These are phyloP conservation scores for Suhomyces taliae DNA, from an alignment of 1,139 yeast genomes.

Conservation along the genomic window DNA sequence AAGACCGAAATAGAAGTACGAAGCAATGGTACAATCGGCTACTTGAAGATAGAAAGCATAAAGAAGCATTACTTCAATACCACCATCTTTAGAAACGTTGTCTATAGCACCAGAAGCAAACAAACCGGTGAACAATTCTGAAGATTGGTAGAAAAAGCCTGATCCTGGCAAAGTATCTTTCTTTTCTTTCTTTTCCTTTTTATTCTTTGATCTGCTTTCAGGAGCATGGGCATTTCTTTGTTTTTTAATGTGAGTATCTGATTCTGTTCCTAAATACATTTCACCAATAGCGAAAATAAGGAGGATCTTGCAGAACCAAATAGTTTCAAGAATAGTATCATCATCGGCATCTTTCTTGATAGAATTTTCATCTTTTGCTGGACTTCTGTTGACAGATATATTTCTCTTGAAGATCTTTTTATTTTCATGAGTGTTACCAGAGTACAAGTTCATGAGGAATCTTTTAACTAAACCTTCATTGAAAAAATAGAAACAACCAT, in stretches of 20 bases:
- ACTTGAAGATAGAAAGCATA: conserved; percentile 83
- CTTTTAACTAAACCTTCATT: conserved; percentile 76
- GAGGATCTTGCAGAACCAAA: conserved; percentile 77
- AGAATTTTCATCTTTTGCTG: conserved; percentile 43
- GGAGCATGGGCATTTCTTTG: conserved; percentile 10
- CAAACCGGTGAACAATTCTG: conserved; percentile 70
- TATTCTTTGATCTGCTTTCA: conserved; percentile 13
- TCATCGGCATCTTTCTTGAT: conserved; percentile 47
- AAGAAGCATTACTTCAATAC: conserved; percentile 73
- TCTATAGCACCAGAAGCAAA: conserved; percentile 81
- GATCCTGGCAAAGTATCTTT: conserved; percentile 64
- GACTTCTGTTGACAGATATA: conserved; percentile 22
- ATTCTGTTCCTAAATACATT: conserved; percentile 76
- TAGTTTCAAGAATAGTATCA: conserved; percentile 67
- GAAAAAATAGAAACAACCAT: conserved; percentile 84
- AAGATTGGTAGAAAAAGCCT: conserved; percentile 73
- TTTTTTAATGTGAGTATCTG: conserved; percentile 37
- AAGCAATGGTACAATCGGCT: conserved; percentile 81
- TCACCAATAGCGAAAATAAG: conserved; percentile 82
- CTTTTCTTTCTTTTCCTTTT: conserved; percentile 12
- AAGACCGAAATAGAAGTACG: conserved; percentile 77
- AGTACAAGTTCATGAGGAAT: conserved; percentile 60
- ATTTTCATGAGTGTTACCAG: conserved; percentile 45
- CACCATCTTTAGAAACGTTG: conserved; percentile 74
- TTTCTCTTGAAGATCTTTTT: conserved; percentile 41